Conservation (phyloP, 129 eudicot species). For the Calendula officinalis region DNA sequence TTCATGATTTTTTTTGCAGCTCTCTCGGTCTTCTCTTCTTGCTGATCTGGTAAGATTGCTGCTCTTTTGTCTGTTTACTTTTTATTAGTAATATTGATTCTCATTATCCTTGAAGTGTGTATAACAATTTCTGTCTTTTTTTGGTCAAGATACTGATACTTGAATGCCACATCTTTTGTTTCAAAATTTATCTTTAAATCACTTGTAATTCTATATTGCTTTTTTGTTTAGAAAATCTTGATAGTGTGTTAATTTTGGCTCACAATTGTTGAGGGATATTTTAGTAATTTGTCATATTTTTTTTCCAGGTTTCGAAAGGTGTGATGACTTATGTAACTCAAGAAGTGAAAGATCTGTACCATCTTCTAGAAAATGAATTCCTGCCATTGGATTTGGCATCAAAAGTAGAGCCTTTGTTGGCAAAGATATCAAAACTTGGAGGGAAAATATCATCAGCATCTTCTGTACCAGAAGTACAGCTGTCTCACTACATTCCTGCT, state of each 20-base stretch:
- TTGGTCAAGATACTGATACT: too few relatives aligned
- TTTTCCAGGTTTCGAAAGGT: constrained; percentile 59
- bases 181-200: too few relatives aligned
- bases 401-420: constrained; percentile 56
- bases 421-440: constrained; percentile 63
- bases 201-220: too few relatives aligned
- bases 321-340: constrained; percentile 67
- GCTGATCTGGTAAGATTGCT: constrained; percentile 42
- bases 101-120: too few relatives aligned
- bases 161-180: too few relatives aligned
- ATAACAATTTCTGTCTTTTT: too few relatives aligned
- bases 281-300: not conserved
- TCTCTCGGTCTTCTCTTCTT: constrained; percentile 48
- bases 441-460: constrained; percentile 72
- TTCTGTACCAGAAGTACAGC: constrained; percentile 67
- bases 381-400: constrained; percentile 54
- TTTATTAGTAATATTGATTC: not conserved
- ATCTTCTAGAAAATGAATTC: constrained; percentile 60
- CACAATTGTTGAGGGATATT: not conserved
- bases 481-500: constrained; percentile 47
- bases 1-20: constrained; percentile 28
- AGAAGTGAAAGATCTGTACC: constrained; percentile 73
- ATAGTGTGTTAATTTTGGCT: not conserved
- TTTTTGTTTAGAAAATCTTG: not conserved
- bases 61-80: not conserved